Evolutionary conservation across 2,329 filamentous ascomycete genomes (phyloP).

Genomic region (Aspergillus arachidicola): DNA sequence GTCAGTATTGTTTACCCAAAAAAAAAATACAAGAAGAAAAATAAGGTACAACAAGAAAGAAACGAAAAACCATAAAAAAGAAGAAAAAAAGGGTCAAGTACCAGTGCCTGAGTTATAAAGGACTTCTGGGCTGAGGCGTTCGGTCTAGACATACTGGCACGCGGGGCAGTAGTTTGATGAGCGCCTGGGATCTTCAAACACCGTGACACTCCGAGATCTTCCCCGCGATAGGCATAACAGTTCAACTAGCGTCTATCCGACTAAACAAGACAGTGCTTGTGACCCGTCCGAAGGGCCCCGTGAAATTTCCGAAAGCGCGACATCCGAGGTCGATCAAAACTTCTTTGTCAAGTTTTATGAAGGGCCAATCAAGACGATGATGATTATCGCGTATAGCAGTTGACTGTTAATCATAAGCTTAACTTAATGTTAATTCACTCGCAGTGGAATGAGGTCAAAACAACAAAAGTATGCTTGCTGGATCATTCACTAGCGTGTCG

Average conservation of each 20-base stretch:
- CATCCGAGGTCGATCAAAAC: constrained; percentile 21
- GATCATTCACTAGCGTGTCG: constrained; percentile 10
- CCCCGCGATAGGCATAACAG: constrained; percentile 10
- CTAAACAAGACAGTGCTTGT: constrained; percentile 2
- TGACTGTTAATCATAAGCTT: background rate
- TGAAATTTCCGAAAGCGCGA: constrained; percentile 10
- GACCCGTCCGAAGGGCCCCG: constrained; percentile 18
- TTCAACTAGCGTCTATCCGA: constrained; percentile 15
- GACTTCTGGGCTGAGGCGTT: constrained; percentile 28
- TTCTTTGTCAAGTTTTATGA: constrained; percentile 6
- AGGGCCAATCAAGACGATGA: background rate
- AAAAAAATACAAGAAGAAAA: background rate
- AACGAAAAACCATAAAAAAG: background rate
- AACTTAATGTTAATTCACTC: background rate
- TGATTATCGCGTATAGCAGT: background rate
- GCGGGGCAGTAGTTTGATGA: constrained; percentile 11
- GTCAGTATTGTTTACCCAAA: constrained; percentile 25
- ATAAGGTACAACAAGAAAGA: background rate
- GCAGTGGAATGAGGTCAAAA: background rate
- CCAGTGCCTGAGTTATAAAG: constrained; percentile 35
- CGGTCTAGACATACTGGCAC: constrained; percentile 33
- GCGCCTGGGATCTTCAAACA: constrained; percentile 13
- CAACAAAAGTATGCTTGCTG: background rate
- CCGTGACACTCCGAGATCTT: constrained; percentile 9
- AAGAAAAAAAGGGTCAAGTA: constrained; percentile 19